Conservation (phyloP, 2,329 filamentous ascomycete genomes). For the Cylindrodendrum hubeiense region DNA sequence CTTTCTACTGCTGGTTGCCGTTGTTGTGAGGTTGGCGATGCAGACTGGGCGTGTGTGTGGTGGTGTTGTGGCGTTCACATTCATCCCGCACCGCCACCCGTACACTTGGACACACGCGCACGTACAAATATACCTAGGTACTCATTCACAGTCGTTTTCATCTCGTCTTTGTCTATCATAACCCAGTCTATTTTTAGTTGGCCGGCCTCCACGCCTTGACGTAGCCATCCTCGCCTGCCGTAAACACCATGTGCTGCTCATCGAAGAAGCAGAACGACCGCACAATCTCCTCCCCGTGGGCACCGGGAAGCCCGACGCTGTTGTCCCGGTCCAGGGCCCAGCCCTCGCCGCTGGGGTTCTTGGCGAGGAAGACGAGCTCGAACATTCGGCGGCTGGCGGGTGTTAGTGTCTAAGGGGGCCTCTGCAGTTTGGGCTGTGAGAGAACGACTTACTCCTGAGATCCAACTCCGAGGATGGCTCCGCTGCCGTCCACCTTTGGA, state of each 20-base stretch:
- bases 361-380: slow-evolving; percentile 70
- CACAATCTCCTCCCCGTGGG: slow-evolving; percentile 74
- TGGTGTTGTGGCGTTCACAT: slow-evolving; percentile 12
- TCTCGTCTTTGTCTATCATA: slow-evolving; percentile 28
- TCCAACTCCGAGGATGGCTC: slow-evolving; percentile 74
- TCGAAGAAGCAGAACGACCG: slow-evolving; percentile 74
- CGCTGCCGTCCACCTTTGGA: slow-evolving; percentile 68
- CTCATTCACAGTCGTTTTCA: neutral
- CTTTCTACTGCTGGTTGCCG: neutral
- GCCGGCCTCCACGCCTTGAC: slow-evolving; percentile 67
- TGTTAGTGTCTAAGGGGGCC: neutral
- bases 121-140: neutral
- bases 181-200: slow-evolving; percentile 33
- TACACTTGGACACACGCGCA: neutral
- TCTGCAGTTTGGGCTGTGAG: slow-evolving; percentile 31
- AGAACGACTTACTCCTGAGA: slow-evolving; percentile 70
- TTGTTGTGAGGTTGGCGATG: neutral
- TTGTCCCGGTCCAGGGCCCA: slow-evolving; percentile 69
- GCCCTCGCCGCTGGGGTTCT: slow-evolving; percentile 50
- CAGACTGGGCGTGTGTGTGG: too few relatives aligned
- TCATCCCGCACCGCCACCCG: neutral
- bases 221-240: slow-evolving; percentile 69
- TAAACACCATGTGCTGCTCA: slow-evolving; percentile 69
- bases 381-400: slow-evolving; percentile 65
- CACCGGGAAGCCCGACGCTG: slow-evolving; percentile 70